These are phyloP conservation scores for Phytopythium aichiense DNA, from an alignment of 352 stramenopile species.

Conservation along the genomic window DNA sequence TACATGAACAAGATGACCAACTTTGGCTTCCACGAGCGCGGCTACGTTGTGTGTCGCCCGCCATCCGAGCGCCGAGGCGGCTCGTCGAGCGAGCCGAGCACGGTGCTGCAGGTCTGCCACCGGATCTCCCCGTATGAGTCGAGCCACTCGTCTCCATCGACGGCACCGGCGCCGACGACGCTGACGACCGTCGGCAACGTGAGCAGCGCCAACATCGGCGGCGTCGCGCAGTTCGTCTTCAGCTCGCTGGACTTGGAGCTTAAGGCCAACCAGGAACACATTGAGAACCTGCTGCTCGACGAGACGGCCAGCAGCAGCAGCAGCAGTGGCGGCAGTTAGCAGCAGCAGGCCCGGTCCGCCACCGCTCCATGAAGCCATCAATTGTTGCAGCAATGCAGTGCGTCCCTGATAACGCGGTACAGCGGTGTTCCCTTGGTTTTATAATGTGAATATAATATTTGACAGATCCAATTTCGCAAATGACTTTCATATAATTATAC, in stretches of 20 bases:
- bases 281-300: slow-evolving; percentile 20
- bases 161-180: neutral
- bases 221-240: slow-evolving; percentile 21
- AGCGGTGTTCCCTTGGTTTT: neutral
- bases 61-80: slow-evolving; percentile 8
- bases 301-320: neutral
- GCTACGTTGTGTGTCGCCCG: slow-evolving; percentile 20
- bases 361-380: neutral
- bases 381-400: neutral
- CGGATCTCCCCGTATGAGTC: slow-evolving; percentile 20
- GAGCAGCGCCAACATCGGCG: slow-evolving; percentile 9
- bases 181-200: neutral
- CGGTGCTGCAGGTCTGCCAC: slow-evolving; percentile 22
- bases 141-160: slow-evolving; percentile 8
- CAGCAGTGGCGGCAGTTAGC: neutral
- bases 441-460: neutral
- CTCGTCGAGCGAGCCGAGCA: slow-evolving; percentile 9
- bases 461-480: no score
- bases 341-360: neutral
- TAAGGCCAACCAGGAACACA: slow-evolving; percentile 11
- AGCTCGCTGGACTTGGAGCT: slow-evolving; percentile 20
- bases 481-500: no score
- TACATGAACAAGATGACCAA: slow-evolving; percentile 10
- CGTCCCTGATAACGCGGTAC: neutral
- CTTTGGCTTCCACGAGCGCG: slow-evolving; percentile 21